These are phyloP conservation scores for Triangularia verruculosa DNA, from an alignment of 2,329 filamentous ascomycete species.

Conservation along the genomic window DNA sequence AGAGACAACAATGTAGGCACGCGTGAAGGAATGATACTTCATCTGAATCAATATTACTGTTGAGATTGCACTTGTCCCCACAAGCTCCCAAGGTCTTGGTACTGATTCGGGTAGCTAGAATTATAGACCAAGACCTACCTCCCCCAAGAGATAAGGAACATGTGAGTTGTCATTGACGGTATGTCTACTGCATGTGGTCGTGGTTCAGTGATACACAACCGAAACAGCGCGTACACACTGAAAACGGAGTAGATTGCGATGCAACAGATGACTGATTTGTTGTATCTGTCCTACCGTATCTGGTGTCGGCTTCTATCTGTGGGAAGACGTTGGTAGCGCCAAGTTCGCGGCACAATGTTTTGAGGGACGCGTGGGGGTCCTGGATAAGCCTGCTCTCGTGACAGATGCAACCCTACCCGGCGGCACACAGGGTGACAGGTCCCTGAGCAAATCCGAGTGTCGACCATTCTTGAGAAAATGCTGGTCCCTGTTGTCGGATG, in stretches of 20 bases:
- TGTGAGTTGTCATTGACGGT: too few species aligned
- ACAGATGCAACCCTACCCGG: constrained; percentile 4
- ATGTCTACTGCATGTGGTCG: too few species aligned
- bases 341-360: background rate
- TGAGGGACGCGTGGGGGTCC: background rate
- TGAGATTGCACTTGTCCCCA: too few species aligned
- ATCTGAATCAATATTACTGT: background rate
- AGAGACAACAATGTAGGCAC: background rate
- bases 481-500: constrained; percentile 1
- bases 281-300: background rate
- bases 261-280: background rate
- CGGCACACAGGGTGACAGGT: background rate
- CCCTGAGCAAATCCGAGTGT: background rate
- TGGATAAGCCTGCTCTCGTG: background rate
- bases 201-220: background rate
- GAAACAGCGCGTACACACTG: background rate
- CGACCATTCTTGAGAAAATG: background rate
- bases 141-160: too few species aligned
- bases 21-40: background rate
- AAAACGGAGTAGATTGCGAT: background rate
- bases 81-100: too few species aligned
- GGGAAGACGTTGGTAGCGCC: background rate
- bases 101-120: too few species aligned
- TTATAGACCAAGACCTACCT: background rate
- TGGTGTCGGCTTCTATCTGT: background rate